Evolutionary conservation across 2,329 filamentous ascomycete genomes (phyloP).

Genomic region (Graphilbum fragrans): DNA sequence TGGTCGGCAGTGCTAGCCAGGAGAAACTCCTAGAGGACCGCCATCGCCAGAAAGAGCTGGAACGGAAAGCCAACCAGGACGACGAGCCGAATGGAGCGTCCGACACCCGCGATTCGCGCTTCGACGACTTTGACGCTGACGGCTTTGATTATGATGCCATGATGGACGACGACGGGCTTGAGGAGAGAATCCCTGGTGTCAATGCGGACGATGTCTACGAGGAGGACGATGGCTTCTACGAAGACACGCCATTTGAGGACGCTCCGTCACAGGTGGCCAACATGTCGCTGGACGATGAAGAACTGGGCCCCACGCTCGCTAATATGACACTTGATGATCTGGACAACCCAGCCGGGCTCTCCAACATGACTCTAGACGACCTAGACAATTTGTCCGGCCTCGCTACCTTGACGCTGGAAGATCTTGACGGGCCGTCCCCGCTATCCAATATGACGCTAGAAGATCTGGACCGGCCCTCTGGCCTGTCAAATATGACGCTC

Average conservation of each 20-base stretch:
- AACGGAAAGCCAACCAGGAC: constrained; percentile 36
- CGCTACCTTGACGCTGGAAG: constrained; percentile 13
- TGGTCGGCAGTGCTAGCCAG: constrained; percentile 56
- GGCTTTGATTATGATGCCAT: constrained; percentile 49
- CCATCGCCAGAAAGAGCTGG: constrained; percentile 54
- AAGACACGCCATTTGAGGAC: constrained; percentile 34
- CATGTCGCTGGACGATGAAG: not conserved
- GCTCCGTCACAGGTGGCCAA: constrained; percentile 20
- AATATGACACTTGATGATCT: constrained; percentile 5
- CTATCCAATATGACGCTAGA: constrained; percentile 13
- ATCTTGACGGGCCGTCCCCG: constrained; percentile 16
- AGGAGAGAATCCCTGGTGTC: constrained; percentile 53
- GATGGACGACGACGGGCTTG: constrained; percentile 52
- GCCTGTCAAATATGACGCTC: too few relatives aligned
- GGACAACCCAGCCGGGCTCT: constrained; percentile 7
- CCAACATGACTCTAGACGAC: constrained; percentile 13
- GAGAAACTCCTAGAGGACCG: constrained; percentile 62
- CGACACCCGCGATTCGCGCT: constrained; percentile 35
- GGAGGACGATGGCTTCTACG: constrained; percentile 28
- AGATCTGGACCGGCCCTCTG: constrained; percentile 16
- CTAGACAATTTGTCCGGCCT: constrained; percentile 17
- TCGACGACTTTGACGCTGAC: constrained; percentile 52
- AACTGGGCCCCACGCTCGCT: constrained; percentile 1
- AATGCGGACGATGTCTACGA: constrained; percentile 23
- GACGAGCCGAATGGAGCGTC: constrained; percentile 10